Conservation (phyloP, 2,329 filamentous ascomycete species). For the Venturia effusa region DNA sequence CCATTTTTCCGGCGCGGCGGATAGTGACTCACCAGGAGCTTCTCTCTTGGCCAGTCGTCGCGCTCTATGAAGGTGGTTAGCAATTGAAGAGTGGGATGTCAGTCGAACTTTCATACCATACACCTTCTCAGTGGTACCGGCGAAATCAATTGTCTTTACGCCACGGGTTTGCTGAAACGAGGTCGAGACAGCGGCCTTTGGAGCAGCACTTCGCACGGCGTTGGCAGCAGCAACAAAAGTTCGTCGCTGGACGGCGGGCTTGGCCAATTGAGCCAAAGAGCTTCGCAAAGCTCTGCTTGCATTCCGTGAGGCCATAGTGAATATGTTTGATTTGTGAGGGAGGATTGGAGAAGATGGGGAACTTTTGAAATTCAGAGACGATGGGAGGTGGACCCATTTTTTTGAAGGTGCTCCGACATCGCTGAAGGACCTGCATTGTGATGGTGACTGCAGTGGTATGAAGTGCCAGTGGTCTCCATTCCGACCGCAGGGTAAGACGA, state of each 20-base stretch:
- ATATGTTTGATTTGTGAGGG: background rate
- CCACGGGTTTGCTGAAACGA: slow-evolving; percentile 65
- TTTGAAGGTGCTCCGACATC: too few species aligned
- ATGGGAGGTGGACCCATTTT: too few species aligned
- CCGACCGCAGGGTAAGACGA: too few species aligned
- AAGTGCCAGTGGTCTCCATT: too few species aligned
- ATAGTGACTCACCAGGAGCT: slow-evolving; percentile 68
- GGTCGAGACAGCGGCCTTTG: slow-evolving; percentile 33
- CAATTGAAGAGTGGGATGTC: background rate
- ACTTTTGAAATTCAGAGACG: background rate
- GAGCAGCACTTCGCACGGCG: slow-evolving; percentile 35
- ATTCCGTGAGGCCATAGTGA: slow-evolving; percentile 62
- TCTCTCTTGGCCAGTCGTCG: slow-evolving; percentile 96
- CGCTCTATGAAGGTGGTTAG: slow-evolving; percentile 53
- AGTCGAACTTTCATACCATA: slow-evolving; percentile 52
- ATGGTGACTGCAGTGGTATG: too few species aligned
- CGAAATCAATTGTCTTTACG: slow-evolving; percentile 98
- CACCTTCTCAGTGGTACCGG: slow-evolving; percentile 86
- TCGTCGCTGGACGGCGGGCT: slow-evolving; percentile 40
- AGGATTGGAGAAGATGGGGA: background rate
- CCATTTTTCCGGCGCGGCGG: too few species aligned
- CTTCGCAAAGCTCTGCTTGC: slow-evolving; percentile 52
- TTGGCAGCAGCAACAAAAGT: slow-evolving; percentile 49
- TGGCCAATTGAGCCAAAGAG: slow-evolving; percentile 45
- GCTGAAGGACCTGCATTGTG: too few species aligned